Base-by-base conservation (phyloP, 1,284 basidiomycete species). In the Rhizopogon hawkerae region DNA sequence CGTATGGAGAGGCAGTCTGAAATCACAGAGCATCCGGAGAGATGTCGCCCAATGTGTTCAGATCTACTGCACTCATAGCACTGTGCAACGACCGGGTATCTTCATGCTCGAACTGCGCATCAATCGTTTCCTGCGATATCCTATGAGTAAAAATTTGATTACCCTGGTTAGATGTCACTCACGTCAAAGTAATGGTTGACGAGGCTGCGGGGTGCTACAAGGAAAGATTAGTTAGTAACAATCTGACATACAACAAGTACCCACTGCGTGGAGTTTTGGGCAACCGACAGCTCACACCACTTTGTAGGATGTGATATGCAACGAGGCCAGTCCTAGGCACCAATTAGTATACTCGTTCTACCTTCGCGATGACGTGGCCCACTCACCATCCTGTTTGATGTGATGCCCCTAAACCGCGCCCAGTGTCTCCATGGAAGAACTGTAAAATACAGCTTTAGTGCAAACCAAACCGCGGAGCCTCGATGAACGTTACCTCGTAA, bases 401-500 rank as follows among this genome's bases (percentile, higher is more conserved):
- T 4, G 91, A 94, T 1, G 95, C 95, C 35, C 95, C 95, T 14
- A 97, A 75, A 18, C 95, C 95, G 51, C 85, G 81, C 8, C 94
- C 95, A 53, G 77, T 84, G 61, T 98, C 92, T 23, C 85, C 94
- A 65, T 98, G 89, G 84, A 98, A 98, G 75, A 89, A 97, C 86
- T 92, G 57, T 21, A 35, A 8, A 35, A 46, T 21, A n/a, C 26
- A 39, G 18, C 34, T 38, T 60, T 36, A 55, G 54, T 24, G 38
- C 29, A 37, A 21, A 44, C 21, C 8, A 10, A 31, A 34, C 24
- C 21, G 49, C 1, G 10, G 21, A 18, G 46, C 24, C 7, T 52
- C 3, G 23, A 33, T 26, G 13, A 23, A 21, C 53, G 48, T 47
- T 48, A 89, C 89, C 69, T 95, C 94, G 66, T 93, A 88, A 75